Conservation (phyloP, 1,284 basidiomycete species). For the Cutaneotrichosporon cavernicola region DNA sequence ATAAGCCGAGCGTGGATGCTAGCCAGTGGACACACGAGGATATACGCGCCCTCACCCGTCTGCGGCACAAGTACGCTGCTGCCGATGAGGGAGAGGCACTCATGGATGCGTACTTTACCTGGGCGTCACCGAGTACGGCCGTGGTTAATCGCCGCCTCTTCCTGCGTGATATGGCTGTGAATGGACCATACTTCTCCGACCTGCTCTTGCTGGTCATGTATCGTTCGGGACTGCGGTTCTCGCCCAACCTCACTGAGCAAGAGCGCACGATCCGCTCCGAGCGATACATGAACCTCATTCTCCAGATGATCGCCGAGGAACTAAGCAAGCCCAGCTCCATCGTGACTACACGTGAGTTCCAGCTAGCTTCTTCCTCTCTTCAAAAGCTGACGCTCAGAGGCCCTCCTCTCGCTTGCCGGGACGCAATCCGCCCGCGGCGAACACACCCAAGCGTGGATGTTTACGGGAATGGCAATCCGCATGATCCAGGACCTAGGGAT, state of each 20-base stretch:
- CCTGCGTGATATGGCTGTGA: slow-evolving; percentile 30
- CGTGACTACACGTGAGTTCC: slow-evolving; percentile 20
- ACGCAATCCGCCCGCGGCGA: slow-evolving; percentile 27
- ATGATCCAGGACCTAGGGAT: slow-evolving; percentile 35
- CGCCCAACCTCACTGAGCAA: slow-evolving; percentile 22
- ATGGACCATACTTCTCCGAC: slow-evolving; percentile 30
- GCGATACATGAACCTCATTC: slow-evolving; percentile 27
- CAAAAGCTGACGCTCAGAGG: slow-evolving; percentile 19
- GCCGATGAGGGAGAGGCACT: slow-evolving; percentile 29
- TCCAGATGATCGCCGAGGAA: slow-evolving; percentile 28
- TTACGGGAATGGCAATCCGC: slow-evolving; percentile 29
- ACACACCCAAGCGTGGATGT: slow-evolving; percentile 31
- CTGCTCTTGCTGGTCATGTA: slow-evolving; percentile 31
- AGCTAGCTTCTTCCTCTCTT: neutral
- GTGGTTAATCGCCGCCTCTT: slow-evolving; percentile 25
- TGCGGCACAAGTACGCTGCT: slow-evolving; percentile 28
- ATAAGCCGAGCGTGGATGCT: slow-evolving; percentile 15
- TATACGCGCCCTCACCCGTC: slow-evolving; percentile 22
- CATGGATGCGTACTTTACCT: slow-evolving; percentile 30
- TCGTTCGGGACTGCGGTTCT: slow-evolving; percentile 27
- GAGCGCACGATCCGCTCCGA: slow-evolving; percentile 23
- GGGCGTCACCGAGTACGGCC: slow-evolving; percentile 24
- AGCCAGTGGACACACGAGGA: slow-evolving; percentile 20
- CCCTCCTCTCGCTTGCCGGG: slow-evolving; percentile 26
- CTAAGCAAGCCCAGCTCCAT: slow-evolving; percentile 25